Base-by-base conservation (phyloP, 1,284 basidiomycete genomes). In the Porogramme epimiltina region DNA sequence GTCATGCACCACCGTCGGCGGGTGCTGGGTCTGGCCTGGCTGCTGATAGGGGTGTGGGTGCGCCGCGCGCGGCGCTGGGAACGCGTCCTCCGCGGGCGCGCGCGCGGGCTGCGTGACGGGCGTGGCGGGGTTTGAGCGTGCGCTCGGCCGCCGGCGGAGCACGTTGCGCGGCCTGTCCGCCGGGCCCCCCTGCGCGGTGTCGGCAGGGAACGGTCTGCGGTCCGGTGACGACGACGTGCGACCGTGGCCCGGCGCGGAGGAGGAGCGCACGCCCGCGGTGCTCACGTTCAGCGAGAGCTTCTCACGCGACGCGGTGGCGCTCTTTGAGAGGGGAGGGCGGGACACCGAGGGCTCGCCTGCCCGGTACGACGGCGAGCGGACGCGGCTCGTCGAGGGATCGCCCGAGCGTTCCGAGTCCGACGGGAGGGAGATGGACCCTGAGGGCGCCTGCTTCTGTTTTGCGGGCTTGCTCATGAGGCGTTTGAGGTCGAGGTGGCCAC, bases 91-190 rank as follows among this genome's bases (percentile, higher is more conserved):
- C 10, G 51, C 13, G 52, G 45, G n/a, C 0, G 48, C 18, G n/a
- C 60, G 51, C 40, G 61, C 56, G 5, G 57, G 51, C 1, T 25
- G n/a, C 2, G 54, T 55, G 8, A 57, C 59, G 13, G 63, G 62
- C 2, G 67, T 66, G 20, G 56, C 33, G n/a, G 61, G 61, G 41
- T 69, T 72, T 15, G 68, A 66, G 24, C 67, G 51, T 4, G 59
- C 46, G 45, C 76, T 78, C 0, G 76, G 70, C 16, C 72, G 71
- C 23, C 79, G 73, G 50, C 71, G 68, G 9, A 83, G 66, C 0
- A 81, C 75, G 54, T 80, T 81, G 34, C 77, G 73, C 10, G 34
- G 34, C 16, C n/a, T 37, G 28, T 18, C 34, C 9, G 44, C 19
- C 3, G 47, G 28, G 24, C 48, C 55, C 6, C 40, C 36, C 9